Evolutionary conservation across 257 asterid genomes (phyloP).

Genomic region (Scutellaria minor): DNA sequence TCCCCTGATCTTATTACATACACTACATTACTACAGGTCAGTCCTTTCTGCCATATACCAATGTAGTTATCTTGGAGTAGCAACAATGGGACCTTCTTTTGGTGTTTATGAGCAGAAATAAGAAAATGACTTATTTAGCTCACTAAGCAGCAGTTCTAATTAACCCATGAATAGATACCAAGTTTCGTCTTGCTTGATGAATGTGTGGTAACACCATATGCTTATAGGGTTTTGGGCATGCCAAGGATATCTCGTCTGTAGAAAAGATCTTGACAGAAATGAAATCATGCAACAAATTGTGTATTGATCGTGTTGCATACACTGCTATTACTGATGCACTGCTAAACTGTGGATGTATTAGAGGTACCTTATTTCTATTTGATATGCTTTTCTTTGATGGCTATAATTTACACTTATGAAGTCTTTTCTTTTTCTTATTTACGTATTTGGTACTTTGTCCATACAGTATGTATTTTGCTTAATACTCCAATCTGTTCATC

Average conservation of each 20-base stretch:
- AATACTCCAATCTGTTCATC: constrained; percentile 24
- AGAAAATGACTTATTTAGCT: constrained; percentile 22
- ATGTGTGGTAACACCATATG: constrained; percentile 2
- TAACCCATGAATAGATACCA: not conserved
- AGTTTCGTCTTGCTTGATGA: constrained; percentile 29
- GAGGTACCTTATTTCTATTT: constrained; percentile 47
- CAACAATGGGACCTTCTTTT: constrained; percentile 11
- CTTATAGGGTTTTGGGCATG: constrained; percentile 64
- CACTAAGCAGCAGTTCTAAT: constrained; percentile 17
- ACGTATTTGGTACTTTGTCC: constrained; percentile 2
- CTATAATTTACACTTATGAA: not conserved
- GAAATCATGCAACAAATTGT: constrained; percentile 50
- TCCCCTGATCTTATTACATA: constrained; percentile 68
- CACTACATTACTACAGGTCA: constrained; percentile 69
- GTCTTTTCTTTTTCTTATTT: not conserved
- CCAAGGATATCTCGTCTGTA: constrained; percentile 52
- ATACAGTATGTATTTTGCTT: not conserved
- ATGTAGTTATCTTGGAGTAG: constrained; percentile 24
- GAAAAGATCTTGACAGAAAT: constrained; percentile 58
- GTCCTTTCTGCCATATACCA: constrained; percentile 22
- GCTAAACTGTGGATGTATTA: constrained; percentile 60
- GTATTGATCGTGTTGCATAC: constrained; percentile 74
- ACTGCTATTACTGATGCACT: constrained; percentile 61
- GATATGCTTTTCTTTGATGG: constrained; percentile 16
- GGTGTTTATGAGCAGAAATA: constrained; percentile 22